Percentiles rank a stretch among this genome's conserved stretches.
Conservation (phyloP, 2,329 filamentous ascomycete species). For the Elsinoe arachidis region DNA sequence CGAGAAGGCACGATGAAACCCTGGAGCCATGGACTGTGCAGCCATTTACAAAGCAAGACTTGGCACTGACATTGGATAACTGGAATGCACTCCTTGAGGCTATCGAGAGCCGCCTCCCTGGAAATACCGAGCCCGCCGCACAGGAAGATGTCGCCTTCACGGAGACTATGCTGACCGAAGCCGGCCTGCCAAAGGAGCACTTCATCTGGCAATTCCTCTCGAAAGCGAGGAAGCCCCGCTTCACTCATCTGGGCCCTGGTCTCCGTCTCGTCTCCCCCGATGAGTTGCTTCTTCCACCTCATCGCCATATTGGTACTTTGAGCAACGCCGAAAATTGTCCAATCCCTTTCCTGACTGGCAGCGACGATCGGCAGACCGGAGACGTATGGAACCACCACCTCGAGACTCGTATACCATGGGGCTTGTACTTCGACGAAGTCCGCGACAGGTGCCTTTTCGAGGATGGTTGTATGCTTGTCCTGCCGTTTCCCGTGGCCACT, state of each 20-base stretch:
- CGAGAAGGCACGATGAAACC: constrained; percentile 16
- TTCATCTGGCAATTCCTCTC: constrained; percentile 27
- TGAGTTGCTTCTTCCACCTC: constrained; percentile 24
- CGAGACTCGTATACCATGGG: constrained; percentile 24
- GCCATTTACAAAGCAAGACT: constrained; percentile 25
- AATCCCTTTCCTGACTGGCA: not conserved
- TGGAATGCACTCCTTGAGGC: constrained; percentile 25
- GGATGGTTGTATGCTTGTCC: constrained; percentile 26
- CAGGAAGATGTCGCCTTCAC: constrained; percentile 16
- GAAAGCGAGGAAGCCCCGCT: constrained; percentile 23
- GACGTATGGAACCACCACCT: not conserved
- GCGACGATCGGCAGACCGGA: not conserved
- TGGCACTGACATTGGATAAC: constrained; percentile 22
- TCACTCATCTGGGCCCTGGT: constrained; percentile 27
- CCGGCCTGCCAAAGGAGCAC: not conserved
- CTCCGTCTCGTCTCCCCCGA: constrained; percentile 27
- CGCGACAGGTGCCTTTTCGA: constrained; percentile 29
- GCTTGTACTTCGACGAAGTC: constrained; percentile 26
- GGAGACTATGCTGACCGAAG: constrained; percentile 22
- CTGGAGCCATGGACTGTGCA: constrained; percentile 27
- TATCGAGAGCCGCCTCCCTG: constrained; percentile 20
- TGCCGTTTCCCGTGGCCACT: constrained; percentile 25
- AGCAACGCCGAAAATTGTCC: constrained; percentile 4
- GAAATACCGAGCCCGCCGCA: not conserved
- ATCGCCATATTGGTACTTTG: constrained; percentile 25